Evolutionary conservation across 305 asterid species (phyloP), one percentile per base, ranked within the genome.

Genomic region (Rubia tinctorum): DNA sequence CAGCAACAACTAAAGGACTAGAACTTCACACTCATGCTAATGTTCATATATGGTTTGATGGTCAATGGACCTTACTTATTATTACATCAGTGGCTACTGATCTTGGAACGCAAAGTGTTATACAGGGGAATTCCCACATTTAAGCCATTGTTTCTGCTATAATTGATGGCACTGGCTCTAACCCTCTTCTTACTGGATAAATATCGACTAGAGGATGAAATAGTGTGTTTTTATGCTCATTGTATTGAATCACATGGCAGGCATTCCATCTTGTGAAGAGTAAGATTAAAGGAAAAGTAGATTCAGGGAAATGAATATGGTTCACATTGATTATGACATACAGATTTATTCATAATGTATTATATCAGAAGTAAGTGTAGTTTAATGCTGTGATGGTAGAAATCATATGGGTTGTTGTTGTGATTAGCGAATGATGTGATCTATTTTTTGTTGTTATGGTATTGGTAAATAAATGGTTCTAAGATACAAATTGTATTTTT

Each of bases 51-150:
- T 47, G 98, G 99, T 63, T 79, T 89, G 42, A 88, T 92, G 34
- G 96, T 95, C 60, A 95, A 95, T 51, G 98, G 99, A 10, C 98
- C 98, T 4, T 95, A 95, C 68, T 78, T 98, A 90, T 92, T n/a
- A 92, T 95, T 78, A 90, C 98, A 37, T 96, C 99, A 55, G 98
- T 95, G 65, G 92, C 99, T 59, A 89, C 99, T 76, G 97, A 95
- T 84, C 97, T 92, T 61, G 98, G 98, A 27, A 89, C 95, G 6
- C 97, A 90, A 80, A 83, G 84, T 84, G 20, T 64, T 75, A 77
- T 79, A 39, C 80, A 82, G 63, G 97, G 95, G 68, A 95, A 83
- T 72, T 82, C 97, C 1, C 96, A 93, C 14, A 97, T 94, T 59
- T 80, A 95, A 10, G 98, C 96, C 45, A 73, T 92, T 55, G 99